Conservation (phyloP, 1,139 yeast species). For the Arxiozyma bovina region DNA sequence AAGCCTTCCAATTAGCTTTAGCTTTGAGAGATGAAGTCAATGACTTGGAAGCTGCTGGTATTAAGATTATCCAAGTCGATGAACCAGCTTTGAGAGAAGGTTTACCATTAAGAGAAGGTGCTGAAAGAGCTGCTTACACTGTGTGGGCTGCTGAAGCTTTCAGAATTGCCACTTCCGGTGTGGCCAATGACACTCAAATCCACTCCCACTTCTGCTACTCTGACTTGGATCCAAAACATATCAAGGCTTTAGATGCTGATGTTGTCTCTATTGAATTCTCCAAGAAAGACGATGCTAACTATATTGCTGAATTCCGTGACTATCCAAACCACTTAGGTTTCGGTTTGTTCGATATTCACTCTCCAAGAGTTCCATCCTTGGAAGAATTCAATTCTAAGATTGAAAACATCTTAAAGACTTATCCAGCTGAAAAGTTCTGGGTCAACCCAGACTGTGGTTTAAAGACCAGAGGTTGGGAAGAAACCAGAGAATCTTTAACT, state of each 20-base stretch:
- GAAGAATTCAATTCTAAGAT: conserved; percentile 92
- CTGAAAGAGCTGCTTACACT: conserved; percentile 92
- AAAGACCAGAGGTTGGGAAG: conserved; percentile 95
- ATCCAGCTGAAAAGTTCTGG: conserved; percentile 98
- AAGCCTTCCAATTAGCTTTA: conserved; percentile 94
- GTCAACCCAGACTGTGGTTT: conserved; percentile 99
- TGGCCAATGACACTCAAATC: conserved; percentile 87
- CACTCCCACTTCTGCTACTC: conserved; percentile 99
- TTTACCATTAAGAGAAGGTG: conserved; percentile 97
- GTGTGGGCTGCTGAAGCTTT: conserved; percentile 99
- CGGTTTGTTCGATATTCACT: conserved; percentile 97
- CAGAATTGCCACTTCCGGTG: conserved; percentile 99
- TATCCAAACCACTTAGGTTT: conserved; percentile 99
- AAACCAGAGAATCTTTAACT: conserved; percentile 78
- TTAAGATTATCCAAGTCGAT: conserved; percentile 95
- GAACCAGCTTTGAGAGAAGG: conserved; percentile 99
- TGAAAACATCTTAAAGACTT: conserved; percentile 87
- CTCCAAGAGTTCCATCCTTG: conserved; percentile 98
- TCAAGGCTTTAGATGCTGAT: conserved; percentile 98
- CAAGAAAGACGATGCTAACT: conserved; percentile 97
- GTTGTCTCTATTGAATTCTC: conserved; percentile 98
- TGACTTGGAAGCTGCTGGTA: conserved; percentile 97
- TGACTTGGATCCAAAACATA: conserved; percentile 98
- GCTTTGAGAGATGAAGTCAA: conserved; percentile 98
- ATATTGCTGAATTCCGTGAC: conserved; percentile 93